These are phyloP conservation scores for Fusarium nygamai DNA, from an alignment of 2,329 filamentous ascomycete genomes.

Conservation along the genomic window DNA sequence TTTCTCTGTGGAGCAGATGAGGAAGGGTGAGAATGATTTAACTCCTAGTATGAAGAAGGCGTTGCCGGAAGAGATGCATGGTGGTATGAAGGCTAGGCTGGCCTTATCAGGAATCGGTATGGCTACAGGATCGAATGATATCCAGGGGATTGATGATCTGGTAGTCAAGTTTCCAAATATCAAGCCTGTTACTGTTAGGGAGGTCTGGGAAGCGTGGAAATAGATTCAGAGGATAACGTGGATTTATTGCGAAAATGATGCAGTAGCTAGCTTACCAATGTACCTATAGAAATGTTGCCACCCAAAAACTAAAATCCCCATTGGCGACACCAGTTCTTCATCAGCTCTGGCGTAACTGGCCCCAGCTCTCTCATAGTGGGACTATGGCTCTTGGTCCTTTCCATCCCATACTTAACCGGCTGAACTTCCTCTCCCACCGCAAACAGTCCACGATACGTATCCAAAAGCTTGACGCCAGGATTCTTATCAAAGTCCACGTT, in stretches of 20 bases:
- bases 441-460: not conserved
- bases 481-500: not conserved
- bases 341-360: not conserved
- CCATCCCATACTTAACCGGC: not conserved
- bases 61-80: not conserved
- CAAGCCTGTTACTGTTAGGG: not conserved
- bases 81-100: not conserved
- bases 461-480: not conserved
- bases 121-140: not conserved
- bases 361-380: not conserved
- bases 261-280: not conserved
- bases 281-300: not conserved
- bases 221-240: rapidly evolving
- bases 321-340: conserved; percentile 13
- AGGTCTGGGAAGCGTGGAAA: not conserved
- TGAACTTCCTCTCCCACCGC: not conserved
- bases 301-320: not conserved
- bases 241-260: rapidly evolving
- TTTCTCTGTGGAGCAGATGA: not conserved
- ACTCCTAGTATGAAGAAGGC: not conserved
- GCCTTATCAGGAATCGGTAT: not conserved
- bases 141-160: not conserved
- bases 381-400: not conserved
- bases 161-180: not conserved
- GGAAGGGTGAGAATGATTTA: not conserved